Evolutionary conservation across 768 basidiomycete species (phyloP).

Genomic region (Gloeophyllum trabeum): DNA sequence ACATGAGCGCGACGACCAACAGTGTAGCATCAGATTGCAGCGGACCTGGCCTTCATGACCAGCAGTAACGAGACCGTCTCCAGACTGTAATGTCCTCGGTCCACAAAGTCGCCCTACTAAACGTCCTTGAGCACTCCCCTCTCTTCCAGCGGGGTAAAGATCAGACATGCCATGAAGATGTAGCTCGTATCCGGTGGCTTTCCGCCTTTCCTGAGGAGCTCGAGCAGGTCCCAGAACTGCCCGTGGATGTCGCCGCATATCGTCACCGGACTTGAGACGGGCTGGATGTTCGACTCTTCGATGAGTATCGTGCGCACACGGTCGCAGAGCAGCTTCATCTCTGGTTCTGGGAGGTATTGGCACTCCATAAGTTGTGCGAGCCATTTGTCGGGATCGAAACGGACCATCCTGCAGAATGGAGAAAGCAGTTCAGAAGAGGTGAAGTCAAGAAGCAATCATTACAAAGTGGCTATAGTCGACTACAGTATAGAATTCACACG

Average conservation of each 20-base stretch:
- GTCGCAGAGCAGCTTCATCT: slow-evolving; percentile 91
- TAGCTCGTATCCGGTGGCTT: slow-evolving; percentile 83
- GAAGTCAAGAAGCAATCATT: no score
- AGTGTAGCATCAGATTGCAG: not conserved
- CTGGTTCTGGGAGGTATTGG: slow-evolving; percentile 78
- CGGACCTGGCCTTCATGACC: slow-evolving; percentile 79
- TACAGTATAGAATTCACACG: no score
- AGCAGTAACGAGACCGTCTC: slow-evolving; percentile 89
- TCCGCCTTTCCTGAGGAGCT: slow-evolving; percentile 80
- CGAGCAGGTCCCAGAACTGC: slow-evolving; percentile 94
- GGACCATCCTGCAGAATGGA: no score
- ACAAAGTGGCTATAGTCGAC: no score
- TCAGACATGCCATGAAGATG: slow-evolving; percentile 86
- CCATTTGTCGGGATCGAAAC: slow-evolving; percentile 77
- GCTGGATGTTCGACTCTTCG: slow-evolving; percentile 97
- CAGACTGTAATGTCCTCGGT: slow-evolving; percentile 90
- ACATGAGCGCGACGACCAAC: not conserved
- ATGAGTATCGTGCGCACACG: slow-evolving; percentile 81
- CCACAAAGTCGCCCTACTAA: slow-evolving; percentile 89
- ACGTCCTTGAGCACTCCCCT: not conserved
- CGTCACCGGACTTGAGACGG: slow-evolving; percentile 90
- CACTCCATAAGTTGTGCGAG: slow-evolving; percentile 82
- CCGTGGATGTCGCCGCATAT: slow-evolving; percentile 96
- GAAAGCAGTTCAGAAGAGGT: no score
- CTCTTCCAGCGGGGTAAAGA: slow-evolving; percentile 5